Base-by-base conservation (phyloP, 1,284 basidiomycete genomes). In the Ganoderma lingzhi region DNA sequence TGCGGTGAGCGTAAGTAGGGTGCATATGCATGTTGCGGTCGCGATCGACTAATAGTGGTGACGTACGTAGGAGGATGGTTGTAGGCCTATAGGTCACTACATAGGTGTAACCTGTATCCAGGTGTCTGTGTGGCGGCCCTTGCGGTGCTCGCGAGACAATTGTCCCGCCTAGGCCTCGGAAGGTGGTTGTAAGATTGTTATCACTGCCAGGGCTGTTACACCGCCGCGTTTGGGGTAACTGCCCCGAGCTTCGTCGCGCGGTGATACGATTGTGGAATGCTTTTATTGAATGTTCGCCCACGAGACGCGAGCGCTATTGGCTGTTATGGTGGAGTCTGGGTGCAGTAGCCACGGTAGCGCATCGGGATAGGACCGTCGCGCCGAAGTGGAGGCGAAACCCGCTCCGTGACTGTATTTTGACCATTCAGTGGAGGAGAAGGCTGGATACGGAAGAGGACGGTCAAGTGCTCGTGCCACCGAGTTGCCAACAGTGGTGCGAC, bases 311-410 rank as follows among this genome's bases (percentile, higher is more conserved):
- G 23, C 14, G 48, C 23, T 59, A 17, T 59, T n/a, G 32, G 56
- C 56, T 39, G n/a, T 59, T 59, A 35, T 39, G 17, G 30, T 35
- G 15, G 28, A 59, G 56, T 30, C 28, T 59, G 35, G 30, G 35
- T 59, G 19, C 56, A 39, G 32, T 39, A 12, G 56, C 35, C 3
- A 59, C 32, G 17, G 56, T 23, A 39, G 56, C 35, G 32, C 28
- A n/a, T 48, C 6, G 45, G 19, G 45, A 48, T 51, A 51, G 48
- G 48, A 3, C 48, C 32, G 10, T 59, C n/a, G 56, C 56, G 56
- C 56, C 56, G 56, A 59, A 59, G 39, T 39, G 56, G 56, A 59
- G 56, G 35, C 56, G 32, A 59, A 59, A 59, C 35, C 56, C 17
- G 30, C 55, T 35, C 28, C 32, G 19, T 56, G 53, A 30, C 30